phyloP scores from a whole-genome alignment of 1,139 yeast species.

The Nakaseomyces nivariensis region DNA sequence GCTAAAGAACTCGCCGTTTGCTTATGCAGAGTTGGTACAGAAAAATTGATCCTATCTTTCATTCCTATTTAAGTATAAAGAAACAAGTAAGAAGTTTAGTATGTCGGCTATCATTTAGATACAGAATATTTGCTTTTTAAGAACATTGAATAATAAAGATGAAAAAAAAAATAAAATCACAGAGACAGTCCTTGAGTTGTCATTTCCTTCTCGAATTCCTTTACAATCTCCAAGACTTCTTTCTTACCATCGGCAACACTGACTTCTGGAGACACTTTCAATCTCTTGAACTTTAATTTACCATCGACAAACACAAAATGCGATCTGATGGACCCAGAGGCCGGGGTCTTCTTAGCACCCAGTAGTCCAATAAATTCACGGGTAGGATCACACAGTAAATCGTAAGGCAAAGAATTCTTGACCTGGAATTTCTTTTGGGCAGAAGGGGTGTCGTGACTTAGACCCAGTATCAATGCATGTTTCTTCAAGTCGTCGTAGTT shows the following conservation, averaged over 20 bases:
- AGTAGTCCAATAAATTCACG: constrained; percentile 57
- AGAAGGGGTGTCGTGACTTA: constrained; percentile 64
- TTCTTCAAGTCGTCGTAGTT: constrained; percentile 45
- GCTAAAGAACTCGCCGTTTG: constrained; percentile 7
- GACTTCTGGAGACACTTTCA: constrained; percentile 70
- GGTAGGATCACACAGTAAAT: constrained; percentile 66
- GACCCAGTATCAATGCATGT: constrained; percentile 50
- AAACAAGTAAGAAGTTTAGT: background rate
- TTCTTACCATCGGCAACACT: constrained; percentile 56
- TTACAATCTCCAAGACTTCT: constrained; percentile 34
- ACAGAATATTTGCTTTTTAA: background rate
- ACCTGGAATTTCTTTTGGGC: constrained; percentile 68
- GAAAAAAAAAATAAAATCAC: background rate
- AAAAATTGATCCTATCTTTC: background rate
- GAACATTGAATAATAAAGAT: background rate
- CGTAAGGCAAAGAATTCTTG: constrained; percentile 65
- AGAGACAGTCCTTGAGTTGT: background rate
- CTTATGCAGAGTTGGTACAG: background rate
- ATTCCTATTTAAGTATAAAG: no score
- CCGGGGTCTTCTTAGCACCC: constrained; percentile 69
- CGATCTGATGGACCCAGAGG: constrained; percentile 63
- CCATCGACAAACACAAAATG: constrained; percentile 88
- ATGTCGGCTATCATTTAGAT: background rate
- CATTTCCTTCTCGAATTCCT: constrained; percentile 6
- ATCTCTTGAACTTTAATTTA: constrained; percentile 48